phyloP scores from a whole-genome alignment of 305 asterid genomes.

The Galium porrigens region DNA sequence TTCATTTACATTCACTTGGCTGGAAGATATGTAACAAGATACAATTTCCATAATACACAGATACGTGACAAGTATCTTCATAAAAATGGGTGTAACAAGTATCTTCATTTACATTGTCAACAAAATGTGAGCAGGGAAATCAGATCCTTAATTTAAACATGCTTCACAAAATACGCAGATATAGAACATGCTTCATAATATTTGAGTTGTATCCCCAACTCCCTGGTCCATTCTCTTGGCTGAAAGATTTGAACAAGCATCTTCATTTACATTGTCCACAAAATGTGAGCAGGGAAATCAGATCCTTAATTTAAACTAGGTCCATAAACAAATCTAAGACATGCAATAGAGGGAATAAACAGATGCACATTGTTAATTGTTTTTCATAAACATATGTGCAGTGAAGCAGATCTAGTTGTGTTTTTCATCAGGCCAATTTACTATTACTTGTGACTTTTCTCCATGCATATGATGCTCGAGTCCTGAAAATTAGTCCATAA shows the following conservation, averaged over 20 bases:
- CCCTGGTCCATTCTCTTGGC: neutral
- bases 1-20: neutral
- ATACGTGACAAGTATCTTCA: no score
- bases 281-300: neutral
- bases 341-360: neutral
- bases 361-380: neutral
- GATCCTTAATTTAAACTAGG: neutral
- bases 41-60: no score
- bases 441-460: neutral
- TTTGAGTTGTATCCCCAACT: neutral
- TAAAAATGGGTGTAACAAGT: no score
- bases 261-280: neutral
- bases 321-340: neutral
- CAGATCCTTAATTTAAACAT: no score
- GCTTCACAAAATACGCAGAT: neutral
- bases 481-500: neutral
- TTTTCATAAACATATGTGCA: neutral
- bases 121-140: no score
- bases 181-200: neutral
- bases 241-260: neutral
- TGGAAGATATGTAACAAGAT: no score
- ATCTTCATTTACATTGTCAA: no score
- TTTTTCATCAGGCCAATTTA: neutral
- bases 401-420: neutral
- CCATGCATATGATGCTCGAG: neutral